Evolutionary conservation across 306 rosid species (phyloP).

Genomic region (Rosa chinensis): DNA sequence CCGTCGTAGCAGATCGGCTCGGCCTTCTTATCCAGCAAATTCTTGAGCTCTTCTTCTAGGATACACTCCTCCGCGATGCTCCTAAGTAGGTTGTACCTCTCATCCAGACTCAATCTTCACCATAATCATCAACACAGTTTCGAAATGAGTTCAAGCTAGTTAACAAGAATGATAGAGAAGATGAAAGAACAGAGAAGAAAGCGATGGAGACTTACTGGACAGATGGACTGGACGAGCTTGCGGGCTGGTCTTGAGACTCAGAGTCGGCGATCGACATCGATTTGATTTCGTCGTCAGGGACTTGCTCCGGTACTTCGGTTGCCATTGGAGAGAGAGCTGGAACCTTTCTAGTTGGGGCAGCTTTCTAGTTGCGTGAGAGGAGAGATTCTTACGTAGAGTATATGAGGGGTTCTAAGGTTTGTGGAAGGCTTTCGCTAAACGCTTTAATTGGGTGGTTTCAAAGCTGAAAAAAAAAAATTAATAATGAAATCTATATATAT

Average conservation of each 20-base stretch:
- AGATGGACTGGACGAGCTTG: slow-evolving; percentile 33
- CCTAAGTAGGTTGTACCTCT: slow-evolving; percentile 55
- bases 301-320: slow-evolving; percentile 25
- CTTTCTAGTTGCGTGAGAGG: too few species aligned
- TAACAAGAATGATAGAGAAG: not conserved
- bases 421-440: too few species aligned
- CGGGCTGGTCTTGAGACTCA: not conserved
- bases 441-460: too few species aligned
- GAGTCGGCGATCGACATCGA: slow-evolving; percentile 40
- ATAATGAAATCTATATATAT: too few species aligned
- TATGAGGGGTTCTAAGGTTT: too few species aligned
- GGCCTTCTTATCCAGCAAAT: slow-evolving; percentile 58
- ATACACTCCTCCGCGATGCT: slow-evolving; percentile 85
- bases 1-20: slow-evolving; percentile 81
- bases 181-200: not conserved
- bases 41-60: slow-evolving; percentile 71
- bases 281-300: slow-evolving; percentile 29
- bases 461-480: too few species aligned
- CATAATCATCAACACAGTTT: not conserved
- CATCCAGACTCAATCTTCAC: slow-evolving; percentile 46
- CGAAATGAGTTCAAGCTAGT: too few species aligned
- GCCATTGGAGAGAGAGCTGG: slow-evolving; percentile 24
- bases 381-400: too few species aligned
- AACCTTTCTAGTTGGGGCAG: too few species aligned
- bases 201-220: slow-evolving; percentile 21